Percentiles rank a stretch among this genome's conserved stretches.
Conservation (phyloP, 306 rosid species). For the Cicer arietinum region DNA sequence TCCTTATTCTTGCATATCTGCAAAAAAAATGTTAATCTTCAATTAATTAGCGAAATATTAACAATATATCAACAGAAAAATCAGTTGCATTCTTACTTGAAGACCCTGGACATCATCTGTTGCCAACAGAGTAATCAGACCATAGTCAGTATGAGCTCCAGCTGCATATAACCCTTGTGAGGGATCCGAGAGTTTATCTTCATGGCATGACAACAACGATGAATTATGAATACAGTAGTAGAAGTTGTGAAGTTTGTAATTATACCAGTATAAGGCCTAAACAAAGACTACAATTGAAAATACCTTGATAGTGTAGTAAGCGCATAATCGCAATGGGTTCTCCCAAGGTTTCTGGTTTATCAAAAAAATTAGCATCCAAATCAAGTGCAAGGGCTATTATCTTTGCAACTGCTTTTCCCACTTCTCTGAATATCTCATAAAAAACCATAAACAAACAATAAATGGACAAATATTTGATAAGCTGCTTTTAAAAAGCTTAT, state of each 20-base stretch:
- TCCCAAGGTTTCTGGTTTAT: conserved; percentile 72
- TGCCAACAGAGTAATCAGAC: conserved; percentile 75
- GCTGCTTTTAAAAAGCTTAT: too few species aligned
- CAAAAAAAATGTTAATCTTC: conserved; percentile 24
- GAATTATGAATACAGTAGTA: conserved; percentile 9
- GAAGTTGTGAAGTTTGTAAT: conserved; percentile 10
- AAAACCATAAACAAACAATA: conserved; percentile 1
- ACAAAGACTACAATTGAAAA: conserved; percentile 26
- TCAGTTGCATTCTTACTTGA: conserved; percentile 60
- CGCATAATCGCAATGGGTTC: conserved; percentile 78
- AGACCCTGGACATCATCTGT: conserved; percentile 79
- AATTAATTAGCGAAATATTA: conserved; percentile 5
- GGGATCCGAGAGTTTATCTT: conserved; percentile 77
- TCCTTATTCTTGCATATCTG: conserved; percentile 90
- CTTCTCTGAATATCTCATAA: conserved; percentile 61
- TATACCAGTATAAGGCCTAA: conserved; percentile 6
- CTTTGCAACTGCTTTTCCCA: conserved; percentile 67
- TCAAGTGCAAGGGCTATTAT: conserved; percentile 88
- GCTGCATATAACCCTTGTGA: conserved; percentile 79
- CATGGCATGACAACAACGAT: conserved; percentile 19
- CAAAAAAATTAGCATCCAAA: conserved; percentile 69
- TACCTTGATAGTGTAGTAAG: conserved; percentile 81
- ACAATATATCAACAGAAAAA: conserved; percentile 2
- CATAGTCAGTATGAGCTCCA: conserved; percentile 93
- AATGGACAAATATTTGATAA: conserved; percentile 9